These are phyloP conservation scores for Cystofilobasidium macerans DNA, from an alignment of 768 basidiomycete genomes.

Conservation along the genomic window DNA sequence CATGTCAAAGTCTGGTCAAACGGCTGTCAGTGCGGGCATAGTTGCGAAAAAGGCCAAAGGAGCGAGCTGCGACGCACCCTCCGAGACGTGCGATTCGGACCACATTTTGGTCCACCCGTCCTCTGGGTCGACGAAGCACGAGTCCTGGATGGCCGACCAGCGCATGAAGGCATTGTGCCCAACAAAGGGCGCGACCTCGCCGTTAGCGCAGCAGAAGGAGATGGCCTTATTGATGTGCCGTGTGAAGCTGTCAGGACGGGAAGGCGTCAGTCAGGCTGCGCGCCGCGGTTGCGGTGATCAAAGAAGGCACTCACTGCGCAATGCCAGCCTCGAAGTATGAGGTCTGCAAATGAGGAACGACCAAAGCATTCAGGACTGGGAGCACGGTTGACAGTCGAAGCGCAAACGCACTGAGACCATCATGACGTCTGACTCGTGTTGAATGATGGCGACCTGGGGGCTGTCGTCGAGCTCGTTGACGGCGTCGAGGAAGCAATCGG, in stretches of 20 bases:
- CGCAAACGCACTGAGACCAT: no score
- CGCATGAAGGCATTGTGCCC: slow-evolving; percentile 62
- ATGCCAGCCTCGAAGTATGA: neutral
- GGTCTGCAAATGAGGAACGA: neutral
- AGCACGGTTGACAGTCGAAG: no score
- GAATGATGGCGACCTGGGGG: slow-evolving; percentile 75
- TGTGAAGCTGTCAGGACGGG: slow-evolving; percentile 34
- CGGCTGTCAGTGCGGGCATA: neutral
- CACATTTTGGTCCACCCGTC: slow-evolving; percentile 18
- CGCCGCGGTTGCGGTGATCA: neutral
- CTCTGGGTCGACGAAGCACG: slow-evolving; percentile 32
- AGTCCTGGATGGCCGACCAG: slow-evolving; percentile 76
- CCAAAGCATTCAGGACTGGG: no score
- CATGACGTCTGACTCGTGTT: slow-evolving; percentile 34
- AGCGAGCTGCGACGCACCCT: neutral
- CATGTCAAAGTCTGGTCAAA: slow-evolving; percentile 22
- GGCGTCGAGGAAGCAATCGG: slow-evolving; percentile 78
- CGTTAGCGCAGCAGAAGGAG: slow-evolving; percentile 34
- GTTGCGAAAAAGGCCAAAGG: no score
- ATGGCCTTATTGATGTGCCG: slow-evolving; percentile 57
- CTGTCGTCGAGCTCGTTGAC: slow-evolving; percentile 70
- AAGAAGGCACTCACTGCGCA: neutral
- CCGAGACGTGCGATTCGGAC: slow-evolving; percentile 11
- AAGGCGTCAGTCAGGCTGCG: neutral
- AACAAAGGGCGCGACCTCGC: slow-evolving; percentile 38